Base-by-base conservation (phyloP, 2,329 filamentous ascomycete species). In the Karstenula rhodostoma region DNA sequence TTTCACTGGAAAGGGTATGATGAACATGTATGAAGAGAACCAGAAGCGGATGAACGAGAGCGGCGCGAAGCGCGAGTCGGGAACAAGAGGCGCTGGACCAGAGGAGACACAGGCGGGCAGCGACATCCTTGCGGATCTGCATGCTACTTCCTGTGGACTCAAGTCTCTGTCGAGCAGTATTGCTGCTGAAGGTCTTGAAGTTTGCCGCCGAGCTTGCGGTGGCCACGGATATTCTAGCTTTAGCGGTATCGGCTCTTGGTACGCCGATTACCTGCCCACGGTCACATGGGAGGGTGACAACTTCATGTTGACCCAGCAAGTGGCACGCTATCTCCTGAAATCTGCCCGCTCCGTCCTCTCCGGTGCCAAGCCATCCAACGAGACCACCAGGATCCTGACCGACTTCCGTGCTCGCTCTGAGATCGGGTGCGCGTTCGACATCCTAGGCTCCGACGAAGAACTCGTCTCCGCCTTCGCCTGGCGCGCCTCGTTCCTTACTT, bases 251-350 rank as follows among this genome's bases (percentile, higher is more conserved):
- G 90, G 90, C 1, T 80, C 85, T 19, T 91, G 87, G 85, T 93
- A 92, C 69, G 84, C 90, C 29, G 90, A 93, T 75, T 92, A 93
- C 73, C 82, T 93, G 1, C 90, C 91, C 17, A 90, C 86, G 0
- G 79, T 82, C 4, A 91, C 89, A 10, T 91, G 89, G 88, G 90
- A 93, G 74, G 90, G 90, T 47, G 90, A 92, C 80, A 92, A 92
- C 81, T 93, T 91, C 81, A 92, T 93, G 90, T 82, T 93, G 60
- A 91, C 89, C 10, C 90, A 93, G 76, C 90, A 93, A 79, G 90
- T 93, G 2, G 89, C 89, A 2, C 86, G 90, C 59, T 93, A 93
- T 71, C 85, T 93, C 48, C 84, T 93, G 65, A 93, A 93, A 83
- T 87, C 90, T 3, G 90, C 90, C 0, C 88, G 90, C 44, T 84